Base-by-base conservation (phyloP, 768 basidiomycete genomes). In the Boletales sp. region DNA sequence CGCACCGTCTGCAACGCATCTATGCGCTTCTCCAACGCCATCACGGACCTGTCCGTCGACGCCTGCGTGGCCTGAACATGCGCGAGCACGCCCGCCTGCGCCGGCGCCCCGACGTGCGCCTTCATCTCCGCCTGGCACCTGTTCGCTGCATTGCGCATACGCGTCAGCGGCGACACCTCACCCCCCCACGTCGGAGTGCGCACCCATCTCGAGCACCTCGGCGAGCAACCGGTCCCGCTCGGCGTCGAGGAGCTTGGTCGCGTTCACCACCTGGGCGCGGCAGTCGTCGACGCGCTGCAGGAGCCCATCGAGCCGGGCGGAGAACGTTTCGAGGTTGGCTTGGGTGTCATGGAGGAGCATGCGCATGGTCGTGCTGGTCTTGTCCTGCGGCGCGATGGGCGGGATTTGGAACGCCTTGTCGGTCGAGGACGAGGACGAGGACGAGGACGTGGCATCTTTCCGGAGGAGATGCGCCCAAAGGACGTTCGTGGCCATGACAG, bases 281-380 rank as follows among this genome's bases (percentile, higher is more conserved):
- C 81, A 72, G 31, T 78, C 72, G 13, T 81, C 78, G 12, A 86
- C 72, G 31, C 69, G 73, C 11, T 65, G 64, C 2, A 79, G 65
- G 19, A 88, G 71, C n/a, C 67, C 66, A 38, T 79, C 81, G 13
- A 83, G 77, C 30, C 76, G 75, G 8, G 69, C 69, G 0, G 83
- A 79, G 51, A 89, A 88, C 57, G 72, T 78, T 65, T 90, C 85
- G 33, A 89, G 74, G 53, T 83, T 80, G 18, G 77, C 78, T 49
- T 87, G 85, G 1, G 85, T 87, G 61, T 89, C 87, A 55, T 88
- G 80, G 18, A 90, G 69, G 12, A 89, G 74, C 56, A 88, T 76
- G 36, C 86, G 79, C 70, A 83, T 83, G 7, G 87, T 85, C 4
- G 86, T 84, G 12, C 77, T 80, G 10, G 78, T 77, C 57, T 78